phyloP scores from a whole-genome alignment of 176 grass and related monocot genomes.

The Carex kokanica region DNA sequence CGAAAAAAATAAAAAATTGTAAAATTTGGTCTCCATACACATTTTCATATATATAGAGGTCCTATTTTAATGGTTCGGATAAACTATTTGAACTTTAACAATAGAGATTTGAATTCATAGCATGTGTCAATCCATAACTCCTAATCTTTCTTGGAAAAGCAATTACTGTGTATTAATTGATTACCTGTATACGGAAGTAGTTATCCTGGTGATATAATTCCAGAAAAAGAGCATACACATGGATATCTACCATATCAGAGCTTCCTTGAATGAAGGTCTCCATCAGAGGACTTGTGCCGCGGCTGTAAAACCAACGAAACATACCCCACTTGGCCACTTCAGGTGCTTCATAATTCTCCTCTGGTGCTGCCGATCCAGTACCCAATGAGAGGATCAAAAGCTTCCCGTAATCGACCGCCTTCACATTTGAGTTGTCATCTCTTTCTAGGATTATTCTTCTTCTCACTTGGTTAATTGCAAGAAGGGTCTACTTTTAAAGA shows the following conservation, averaged over 20 bases:
- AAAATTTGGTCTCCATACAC: too few relatives aligned
- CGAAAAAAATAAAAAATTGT: too few relatives aligned
- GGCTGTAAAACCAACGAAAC: slow-evolving; percentile 51
- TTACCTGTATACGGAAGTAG: slow-evolving; percentile 70
- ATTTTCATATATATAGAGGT: too few relatives aligned
- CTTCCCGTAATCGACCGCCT: slow-evolving; percentile 30
- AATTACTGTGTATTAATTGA: neutral
- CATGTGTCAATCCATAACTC: too few relatives aligned
- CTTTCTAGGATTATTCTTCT: slow-evolving; percentile 39
- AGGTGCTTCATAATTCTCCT: slow-evolving; percentile 31
- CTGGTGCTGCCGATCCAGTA: slow-evolving; percentile 37
- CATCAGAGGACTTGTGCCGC: slow-evolving; percentile 51
- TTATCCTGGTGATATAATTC: slow-evolving; percentile 35
- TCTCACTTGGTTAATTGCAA: slow-evolving; percentile 52
- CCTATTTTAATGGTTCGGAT: too few relatives aligned
- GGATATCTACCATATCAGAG: slow-evolving; percentile 74
- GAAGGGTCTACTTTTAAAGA: slow-evolving; percentile 37
- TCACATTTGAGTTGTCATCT: slow-evolving; percentile 12
- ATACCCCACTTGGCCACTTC: slow-evolving; percentile 53
- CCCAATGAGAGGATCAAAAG: slow-evolving; percentile 62
- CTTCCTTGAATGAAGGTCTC: slow-evolving; percentile 57
- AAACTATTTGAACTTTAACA: too few relatives aligned
- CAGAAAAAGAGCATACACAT: slow-evolving; percentile 49
- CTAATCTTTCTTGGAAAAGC: neutral
- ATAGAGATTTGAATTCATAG: too few relatives aligned